A percentile compares a stretch with the other conserved stretches of the same genome.
Conservation (phyloP, 1,284 basidiomycete genomes). For the Naganishia liquefaciens region DNA sequence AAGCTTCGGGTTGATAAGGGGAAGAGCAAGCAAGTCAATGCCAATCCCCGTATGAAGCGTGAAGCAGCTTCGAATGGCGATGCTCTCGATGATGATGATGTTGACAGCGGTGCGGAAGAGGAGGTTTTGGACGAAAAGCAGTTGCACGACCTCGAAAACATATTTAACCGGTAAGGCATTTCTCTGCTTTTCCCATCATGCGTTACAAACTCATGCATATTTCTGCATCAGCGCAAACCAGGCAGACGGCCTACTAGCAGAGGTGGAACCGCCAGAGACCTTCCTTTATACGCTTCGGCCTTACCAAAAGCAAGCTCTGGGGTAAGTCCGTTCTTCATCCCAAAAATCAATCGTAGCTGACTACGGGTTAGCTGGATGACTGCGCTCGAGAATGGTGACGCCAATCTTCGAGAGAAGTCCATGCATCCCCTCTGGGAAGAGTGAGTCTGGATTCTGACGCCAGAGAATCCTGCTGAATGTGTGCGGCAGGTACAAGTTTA, state of each 20-base stretch:
- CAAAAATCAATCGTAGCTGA: background rate
- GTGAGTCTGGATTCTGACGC: slow-evolving; percentile 56
- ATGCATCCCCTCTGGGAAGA: slow-evolving; percentile 96
- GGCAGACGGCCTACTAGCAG: slow-evolving; percentile 72
- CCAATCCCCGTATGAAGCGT: background rate
- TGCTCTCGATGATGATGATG: slow-evolving; percentile 56
- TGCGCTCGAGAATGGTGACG: slow-evolving; percentile 73
- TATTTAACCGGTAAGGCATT: slow-evolving; percentile 69
- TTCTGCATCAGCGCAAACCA: slow-evolving; percentile 68
- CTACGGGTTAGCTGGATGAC: slow-evolving; percentile 76
- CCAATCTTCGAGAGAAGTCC: slow-evolving; percentile 69
- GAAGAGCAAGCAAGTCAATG: slow-evolving; percentile 12
- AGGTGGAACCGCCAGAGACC: slow-evolving; percentile 76
- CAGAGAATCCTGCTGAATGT: background rate
- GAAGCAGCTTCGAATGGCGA: background rate
- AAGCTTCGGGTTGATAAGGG: background rate
- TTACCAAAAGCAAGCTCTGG: slow-evolving; percentile 93
- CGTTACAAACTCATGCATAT: background rate
- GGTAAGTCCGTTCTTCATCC: slow-evolving; percentile 54
- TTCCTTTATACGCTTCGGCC: slow-evolving; percentile 78
- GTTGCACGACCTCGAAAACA: slow-evolving; percentile 62
- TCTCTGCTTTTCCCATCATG: slow-evolving; percentile 1
- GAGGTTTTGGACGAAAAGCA: slow-evolving; percentile 77
- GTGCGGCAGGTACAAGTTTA: slow-evolving; percentile 48
- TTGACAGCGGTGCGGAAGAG: slow-evolving; percentile 59